phyloP scores from a whole-genome alignment of 139 green algal species.

The Coelastrella sp. region DNA sequence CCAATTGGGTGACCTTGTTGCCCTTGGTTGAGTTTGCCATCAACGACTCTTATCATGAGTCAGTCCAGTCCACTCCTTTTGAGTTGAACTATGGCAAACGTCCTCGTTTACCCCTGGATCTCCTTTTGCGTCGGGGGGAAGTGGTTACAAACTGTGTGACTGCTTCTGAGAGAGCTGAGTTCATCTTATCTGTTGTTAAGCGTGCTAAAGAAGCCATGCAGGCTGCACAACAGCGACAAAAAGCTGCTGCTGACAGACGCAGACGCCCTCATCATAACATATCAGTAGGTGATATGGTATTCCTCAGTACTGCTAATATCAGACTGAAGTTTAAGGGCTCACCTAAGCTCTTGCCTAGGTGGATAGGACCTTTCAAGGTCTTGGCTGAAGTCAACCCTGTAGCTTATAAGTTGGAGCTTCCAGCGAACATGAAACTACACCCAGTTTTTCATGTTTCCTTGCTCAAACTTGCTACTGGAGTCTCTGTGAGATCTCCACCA shows the following conservation, averaged over 20 bases:
- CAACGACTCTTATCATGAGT: conserved; percentile 56
- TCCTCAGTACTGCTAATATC: conserved; percentile 45
- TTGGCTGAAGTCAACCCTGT: conserved; percentile 31
- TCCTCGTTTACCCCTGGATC: conserved; percentile 42
- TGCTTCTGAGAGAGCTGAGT: conserved; percentile 1
- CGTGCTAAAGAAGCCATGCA: conserved; percentile 16
- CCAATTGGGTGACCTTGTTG: conserved; percentile 65
- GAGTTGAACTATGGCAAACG: conserved; percentile 56
- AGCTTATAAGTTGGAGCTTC: conserved; percentile 40
- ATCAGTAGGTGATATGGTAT: conserved; percentile 35
- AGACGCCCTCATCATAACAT: background rate
- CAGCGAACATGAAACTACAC: conserved; percentile 13
- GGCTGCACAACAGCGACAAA: conserved; percentile 38
- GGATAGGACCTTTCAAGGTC: conserved; percentile 56
- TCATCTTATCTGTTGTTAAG: background rate
- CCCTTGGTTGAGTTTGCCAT: conserved; percentile 64
- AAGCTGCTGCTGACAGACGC: conserved; percentile 2
- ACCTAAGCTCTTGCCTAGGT: conserved; percentile 57
- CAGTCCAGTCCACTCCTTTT: conserved; percentile 55
- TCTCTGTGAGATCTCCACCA: background rate
- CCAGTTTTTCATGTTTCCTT: conserved; percentile 43
- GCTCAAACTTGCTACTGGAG: conserved; percentile 6
- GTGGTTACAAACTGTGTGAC: background rate
- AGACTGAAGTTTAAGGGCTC: conserved; percentile 18
- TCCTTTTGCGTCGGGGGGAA: background rate